Evolutionary conservation across 805 yeast species (phyloP).

Genomic region (Nakazawaea pomicola): DNA sequence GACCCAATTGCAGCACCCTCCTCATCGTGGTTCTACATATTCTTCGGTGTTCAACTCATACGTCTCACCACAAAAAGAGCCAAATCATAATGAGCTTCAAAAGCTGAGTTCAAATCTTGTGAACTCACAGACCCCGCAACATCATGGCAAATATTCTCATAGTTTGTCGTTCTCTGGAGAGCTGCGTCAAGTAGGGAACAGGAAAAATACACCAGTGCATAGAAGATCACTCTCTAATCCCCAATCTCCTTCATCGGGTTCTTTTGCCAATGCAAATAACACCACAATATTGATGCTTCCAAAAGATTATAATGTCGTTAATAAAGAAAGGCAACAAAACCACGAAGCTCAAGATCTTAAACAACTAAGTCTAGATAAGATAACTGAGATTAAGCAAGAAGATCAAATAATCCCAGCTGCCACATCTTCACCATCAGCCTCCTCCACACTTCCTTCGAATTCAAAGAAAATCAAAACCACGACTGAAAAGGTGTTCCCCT

Average conservation of each 20-base stretch:
- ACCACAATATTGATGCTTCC: constrained; percentile 12
- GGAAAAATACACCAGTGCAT: not conserved
- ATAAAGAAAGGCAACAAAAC: not conserved
- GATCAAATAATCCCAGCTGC: not conserved
- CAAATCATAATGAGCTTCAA: constrained; percentile 4
- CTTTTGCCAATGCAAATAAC: not conserved
- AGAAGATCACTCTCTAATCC: constrained; percentile 11
- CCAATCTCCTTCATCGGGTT: constrained; percentile 9
- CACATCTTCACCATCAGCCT: not conserved
- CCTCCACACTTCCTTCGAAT: not conserved
- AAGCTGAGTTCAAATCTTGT: too few species aligned
- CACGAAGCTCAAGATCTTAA: not conserved
- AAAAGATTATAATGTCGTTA: constrained; percentile 7
- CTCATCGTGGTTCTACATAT: constrained; percentile 1
- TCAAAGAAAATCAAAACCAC: constrained; percentile 26
- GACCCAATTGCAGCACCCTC: not conserved
- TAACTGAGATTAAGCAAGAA: not conserved
- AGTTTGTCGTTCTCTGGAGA: constrained; percentile 10
- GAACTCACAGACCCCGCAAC: too few species aligned
- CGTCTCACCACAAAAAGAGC: constrained; percentile 3
- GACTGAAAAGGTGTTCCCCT: constrained; percentile 71
- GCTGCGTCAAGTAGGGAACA: constrained; percentile 5
- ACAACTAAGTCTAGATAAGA: not conserved
- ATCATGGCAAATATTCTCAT: not conserved
- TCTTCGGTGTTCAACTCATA: constrained; percentile 10